phyloP scores from a whole-genome alignment of 176 grass and related monocot species.

The Aegilops bicornis region DNA sequence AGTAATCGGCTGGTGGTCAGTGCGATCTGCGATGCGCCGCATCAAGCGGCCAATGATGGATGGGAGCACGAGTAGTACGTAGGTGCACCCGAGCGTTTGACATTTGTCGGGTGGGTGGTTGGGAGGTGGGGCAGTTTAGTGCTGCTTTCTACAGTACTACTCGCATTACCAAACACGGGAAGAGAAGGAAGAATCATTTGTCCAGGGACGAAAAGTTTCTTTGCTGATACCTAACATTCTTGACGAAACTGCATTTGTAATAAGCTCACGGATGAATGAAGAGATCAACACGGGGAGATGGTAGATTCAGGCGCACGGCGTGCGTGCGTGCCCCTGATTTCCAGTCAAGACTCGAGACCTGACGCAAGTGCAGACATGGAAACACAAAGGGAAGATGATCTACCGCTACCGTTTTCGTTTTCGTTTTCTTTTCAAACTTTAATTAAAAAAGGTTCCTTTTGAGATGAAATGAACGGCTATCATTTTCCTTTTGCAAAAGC shows the following conservation, averaged over 20 bases:
- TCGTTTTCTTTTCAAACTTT: background rate
- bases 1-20: no score
- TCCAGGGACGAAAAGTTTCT: background rate
- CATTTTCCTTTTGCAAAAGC: background rate
- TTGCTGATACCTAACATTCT: slow-evolving; percentile 4
- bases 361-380: slow-evolving; percentile 8
- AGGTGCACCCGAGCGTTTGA: background rate
- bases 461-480: background rate
- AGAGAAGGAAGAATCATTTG: background rate
- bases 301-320: background rate
- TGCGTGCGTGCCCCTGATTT: background rate
- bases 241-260: slow-evolving; percentile 16
- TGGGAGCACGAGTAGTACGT: background rate
- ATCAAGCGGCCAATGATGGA: background rate
- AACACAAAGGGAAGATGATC: background rate
- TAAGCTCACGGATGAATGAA: background rate
- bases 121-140: background rate
- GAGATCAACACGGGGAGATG: background rate
- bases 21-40: background rate
- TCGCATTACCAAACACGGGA: background rate
- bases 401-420: background rate
- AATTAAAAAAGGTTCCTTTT: background rate
- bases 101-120: background rate
- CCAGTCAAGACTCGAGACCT: background rate
- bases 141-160: no score